phyloP scores from a whole-genome alignment of 352 stramenopile genomes.

The Pythium rhizo-oryzae region DNA sequence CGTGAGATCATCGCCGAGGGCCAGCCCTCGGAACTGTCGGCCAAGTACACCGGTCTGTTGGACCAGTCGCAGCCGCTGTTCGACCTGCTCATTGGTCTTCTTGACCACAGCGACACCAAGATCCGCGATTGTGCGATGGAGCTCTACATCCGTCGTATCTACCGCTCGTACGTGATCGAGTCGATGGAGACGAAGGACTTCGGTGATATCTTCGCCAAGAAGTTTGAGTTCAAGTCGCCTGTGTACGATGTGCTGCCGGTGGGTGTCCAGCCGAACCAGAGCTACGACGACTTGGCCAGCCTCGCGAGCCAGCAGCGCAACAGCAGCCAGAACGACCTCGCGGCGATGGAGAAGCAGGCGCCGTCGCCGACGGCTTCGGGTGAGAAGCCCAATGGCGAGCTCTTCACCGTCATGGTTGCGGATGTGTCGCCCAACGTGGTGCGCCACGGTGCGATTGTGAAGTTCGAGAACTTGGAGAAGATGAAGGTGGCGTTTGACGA shows the following conservation, averaged over 20 bases:
- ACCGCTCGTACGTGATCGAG: constrained; percentile 86
- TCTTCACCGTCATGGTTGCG: constrained; percentile 57
- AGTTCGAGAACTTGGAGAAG: constrained; percentile 83
- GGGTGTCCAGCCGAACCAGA: constrained; percentile 73
- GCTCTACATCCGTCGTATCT: constrained; percentile 85
- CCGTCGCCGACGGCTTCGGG: constrained; percentile 28
- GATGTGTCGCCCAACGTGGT: constrained; percentile 74
- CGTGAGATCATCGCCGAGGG: constrained; percentile 64
- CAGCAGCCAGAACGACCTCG: constrained; percentile 46
- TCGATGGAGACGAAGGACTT: constrained; percentile 77
- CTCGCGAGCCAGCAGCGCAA: constrained; percentile 57
- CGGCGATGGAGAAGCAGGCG: constrained; percentile 39
- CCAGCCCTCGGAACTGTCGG: constrained; percentile 49
- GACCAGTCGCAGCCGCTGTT: constrained; percentile 88
- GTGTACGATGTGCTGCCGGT: constrained; percentile 80
- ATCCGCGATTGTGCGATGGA: constrained; percentile 80
- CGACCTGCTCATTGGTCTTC: constrained; percentile 79
- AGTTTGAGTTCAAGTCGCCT: constrained; percentile 86
- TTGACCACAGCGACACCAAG: constrained; percentile 66
- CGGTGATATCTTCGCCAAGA: constrained; percentile 75
- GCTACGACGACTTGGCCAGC: constrained; percentile 80
- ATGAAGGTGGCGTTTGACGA: constrained; percentile 73
- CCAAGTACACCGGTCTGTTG: constrained; percentile 61
- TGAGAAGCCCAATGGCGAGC: constrained; percentile 29
- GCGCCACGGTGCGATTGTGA: constrained; percentile 86